Conservation (phyloP, 768 basidiomycete species). For the Lactifluus pinguis region DNA sequence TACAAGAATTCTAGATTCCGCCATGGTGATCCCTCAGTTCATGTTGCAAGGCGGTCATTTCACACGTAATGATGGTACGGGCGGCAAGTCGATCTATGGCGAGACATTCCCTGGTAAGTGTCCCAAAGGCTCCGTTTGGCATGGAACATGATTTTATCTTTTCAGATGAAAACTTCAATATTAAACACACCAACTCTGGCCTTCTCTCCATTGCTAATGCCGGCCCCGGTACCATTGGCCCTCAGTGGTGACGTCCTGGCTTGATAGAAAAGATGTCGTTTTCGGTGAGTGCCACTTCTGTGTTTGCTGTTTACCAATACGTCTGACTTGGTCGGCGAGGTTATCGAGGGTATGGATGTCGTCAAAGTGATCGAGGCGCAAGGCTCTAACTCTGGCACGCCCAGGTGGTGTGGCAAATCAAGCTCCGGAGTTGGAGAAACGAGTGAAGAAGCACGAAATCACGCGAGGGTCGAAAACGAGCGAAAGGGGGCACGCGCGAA, state of each 20-base stretch:
- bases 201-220: slow-evolving; percentile 77
- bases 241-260: slow-evolving; percentile 64
- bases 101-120: slow-evolving; percentile 50
- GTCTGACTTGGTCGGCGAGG: slow-evolving; percentile 35
- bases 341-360: slow-evolving; percentile 53
- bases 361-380: slow-evolving; percentile 37
- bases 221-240: slow-evolving; percentile 77
- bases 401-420: too few species aligned
- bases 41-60: slow-evolving; percentile 94
- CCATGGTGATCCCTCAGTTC: slow-evolving; percentile 74
- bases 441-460: too few species aligned
- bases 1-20: slow-evolving; percentile 66
- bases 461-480: too few species aligned
- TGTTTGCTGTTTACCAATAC: not conserved
- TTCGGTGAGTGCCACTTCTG: slow-evolving; percentile 45
- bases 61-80: slow-evolving; percentile 52
- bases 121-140: not conserved
- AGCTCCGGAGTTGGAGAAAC: too few species aligned
- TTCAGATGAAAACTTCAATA: slow-evolving; percentile 75
- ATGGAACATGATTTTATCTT: not conserved
- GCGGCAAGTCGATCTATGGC: slow-evolving; percentile 76
- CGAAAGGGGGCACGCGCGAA: too few species aligned
- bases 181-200: slow-evolving; percentile 64
- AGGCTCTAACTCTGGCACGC: slow-evolving; percentile 34
- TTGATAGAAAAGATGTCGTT: slow-evolving; percentile 79